A percentile compares a stretch with the other conserved stretches of the same genome.
These are phyloP conservation scores for Aspergillus neotritici DNA, from an alignment of 2,329 filamentous ascomycete species.

Conservation along the genomic window DNA sequence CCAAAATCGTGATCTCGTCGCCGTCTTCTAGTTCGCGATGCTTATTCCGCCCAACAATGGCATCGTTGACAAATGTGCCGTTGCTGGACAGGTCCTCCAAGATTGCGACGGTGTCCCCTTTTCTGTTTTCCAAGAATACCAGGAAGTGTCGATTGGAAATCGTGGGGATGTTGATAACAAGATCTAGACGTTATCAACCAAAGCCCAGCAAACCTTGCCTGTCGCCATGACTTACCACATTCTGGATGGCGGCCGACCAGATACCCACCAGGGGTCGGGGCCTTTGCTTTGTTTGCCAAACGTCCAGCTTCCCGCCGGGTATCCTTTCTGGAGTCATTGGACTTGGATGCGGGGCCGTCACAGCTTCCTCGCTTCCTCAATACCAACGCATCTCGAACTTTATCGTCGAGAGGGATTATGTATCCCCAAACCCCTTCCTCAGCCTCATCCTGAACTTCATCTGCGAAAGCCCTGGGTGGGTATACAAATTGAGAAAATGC, in stretches of 20 bases:
- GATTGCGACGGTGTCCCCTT: conserved; percentile 59
- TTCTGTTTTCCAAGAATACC: conserved; percentile 51
- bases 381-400: conserved; percentile 64
- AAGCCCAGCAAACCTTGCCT: not conserved
- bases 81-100: conserved; percentile 93
- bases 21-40: conserved; percentile 79
- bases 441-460: conserved; percentile 79
- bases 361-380: conserved; percentile 70
- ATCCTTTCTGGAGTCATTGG: conserved; percentile 34
- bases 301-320: conserved; percentile 49
- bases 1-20: conserved; percentile 83
- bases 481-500: conserved; percentile 75
- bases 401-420: conserved; percentile 71
- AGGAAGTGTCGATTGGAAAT: conserved; percentile 73
- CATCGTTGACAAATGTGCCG: conserved; percentile 93
- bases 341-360: conserved; percentile 44
- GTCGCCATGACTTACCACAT: conserved; percentile 61
- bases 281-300: conserved; percentile 52
- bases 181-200: conserved; percentile 48
- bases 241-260: conserved; percentile 89
- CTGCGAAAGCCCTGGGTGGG: conserved; percentile 63
- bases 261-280: conserved; percentile 71
- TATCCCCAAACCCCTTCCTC: conserved; percentile 94
- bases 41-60: conserved; percentile 85
- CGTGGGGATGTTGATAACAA: conserved; percentile 67